Conservation (phyloP, 2,329 filamentous ascomycete genomes). For the Exophiala dermatitidis region DNA sequence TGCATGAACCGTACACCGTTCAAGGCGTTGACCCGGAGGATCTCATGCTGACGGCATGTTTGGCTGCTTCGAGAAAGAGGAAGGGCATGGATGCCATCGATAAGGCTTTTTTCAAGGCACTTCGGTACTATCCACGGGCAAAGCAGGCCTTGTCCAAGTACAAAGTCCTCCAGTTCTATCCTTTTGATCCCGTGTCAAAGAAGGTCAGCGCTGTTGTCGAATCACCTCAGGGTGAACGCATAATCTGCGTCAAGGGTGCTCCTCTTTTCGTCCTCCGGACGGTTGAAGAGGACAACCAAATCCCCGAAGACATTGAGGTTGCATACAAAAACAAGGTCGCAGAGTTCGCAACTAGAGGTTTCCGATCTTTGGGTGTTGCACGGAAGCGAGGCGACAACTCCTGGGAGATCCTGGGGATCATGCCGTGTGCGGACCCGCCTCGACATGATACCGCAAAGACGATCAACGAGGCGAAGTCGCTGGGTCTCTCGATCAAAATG, state of each 20-base stretch:
- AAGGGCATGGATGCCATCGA: conserved; percentile 93
- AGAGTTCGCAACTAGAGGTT: conserved; percentile 86
- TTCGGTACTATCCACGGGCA: conserved; percentile 73
- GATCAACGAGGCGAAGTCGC: conserved; percentile 78
- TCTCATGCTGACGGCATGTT: conserved; percentile 84
- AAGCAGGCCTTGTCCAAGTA: conserved; percentile 76
- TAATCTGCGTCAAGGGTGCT: conserved; percentile 85
- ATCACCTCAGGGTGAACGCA: conserved; percentile 73
- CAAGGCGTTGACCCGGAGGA: conserved; percentile 76
- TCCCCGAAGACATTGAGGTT: conserved; percentile 68
- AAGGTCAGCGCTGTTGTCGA: conserved; percentile 81
- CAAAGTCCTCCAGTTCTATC: conserved; percentile 75
- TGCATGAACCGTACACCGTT: conserved; percentile 77
- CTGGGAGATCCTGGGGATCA: conserved; percentile 91
- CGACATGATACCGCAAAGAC: conserved; percentile 86
- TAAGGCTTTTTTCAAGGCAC: conserved; percentile 85
- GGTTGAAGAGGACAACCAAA: conserved; percentile 74
- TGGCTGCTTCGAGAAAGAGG: conserved; percentile 87
- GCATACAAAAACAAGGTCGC: conserved; percentile 89
- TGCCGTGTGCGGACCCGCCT: conserved; percentile 88
- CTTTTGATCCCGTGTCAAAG: conserved; percentile 89
- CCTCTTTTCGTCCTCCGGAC: conserved; percentile 81
- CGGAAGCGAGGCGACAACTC: conserved; percentile 73
- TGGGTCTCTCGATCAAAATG: conserved; percentile 92
- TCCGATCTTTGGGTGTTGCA: conserved; percentile 87